Evolutionary conservation across 345 rosid genomes (phyloP).

Genomic region (Linum lewisii): DNA sequence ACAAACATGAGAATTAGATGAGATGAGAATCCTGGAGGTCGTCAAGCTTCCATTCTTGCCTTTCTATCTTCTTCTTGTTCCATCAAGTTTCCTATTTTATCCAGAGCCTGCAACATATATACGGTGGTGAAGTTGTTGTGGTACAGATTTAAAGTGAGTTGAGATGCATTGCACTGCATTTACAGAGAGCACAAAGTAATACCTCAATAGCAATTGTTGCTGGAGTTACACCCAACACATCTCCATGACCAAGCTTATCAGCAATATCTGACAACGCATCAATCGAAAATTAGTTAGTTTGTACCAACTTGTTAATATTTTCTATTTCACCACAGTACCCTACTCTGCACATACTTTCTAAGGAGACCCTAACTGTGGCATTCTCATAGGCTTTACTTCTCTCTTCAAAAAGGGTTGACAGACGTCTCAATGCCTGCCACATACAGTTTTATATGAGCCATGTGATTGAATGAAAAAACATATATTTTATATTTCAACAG

Average conservation of each 20-base stretch:
- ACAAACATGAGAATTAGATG: no score
- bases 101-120: slow-evolving; percentile 36
- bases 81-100: slow-evolving; percentile 41
- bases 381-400: slow-evolving; percentile 60
- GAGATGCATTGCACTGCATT: neutral
- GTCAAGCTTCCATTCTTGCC: slow-evolving; percentile 2
- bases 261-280: slow-evolving; percentile 48
- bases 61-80: slow-evolving; percentile 22
- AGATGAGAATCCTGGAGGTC: no score
- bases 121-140: neutral
- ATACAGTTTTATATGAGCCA: neutral
- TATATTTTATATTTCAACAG: neutral
- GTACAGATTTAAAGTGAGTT: neutral
- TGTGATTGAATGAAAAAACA: no score
- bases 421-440: slow-evolving; percentile 58
- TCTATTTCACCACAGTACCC: neutral
- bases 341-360: slow-evolving; percentile 46
- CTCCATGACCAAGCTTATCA: slow-evolving; percentile 50
- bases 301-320: no score
- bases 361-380: slow-evolving; percentile 76
- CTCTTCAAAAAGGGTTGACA: slow-evolving; percentile 61
- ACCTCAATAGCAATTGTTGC: slow-evolving; percentile 77
- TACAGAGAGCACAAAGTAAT: slow-evolving; percentile 4
- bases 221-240: slow-evolving; percentile 61
- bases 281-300: no score